Conservation (phyloP, 257 asterid genomes). For the Gardenia jasminoides region DNA sequence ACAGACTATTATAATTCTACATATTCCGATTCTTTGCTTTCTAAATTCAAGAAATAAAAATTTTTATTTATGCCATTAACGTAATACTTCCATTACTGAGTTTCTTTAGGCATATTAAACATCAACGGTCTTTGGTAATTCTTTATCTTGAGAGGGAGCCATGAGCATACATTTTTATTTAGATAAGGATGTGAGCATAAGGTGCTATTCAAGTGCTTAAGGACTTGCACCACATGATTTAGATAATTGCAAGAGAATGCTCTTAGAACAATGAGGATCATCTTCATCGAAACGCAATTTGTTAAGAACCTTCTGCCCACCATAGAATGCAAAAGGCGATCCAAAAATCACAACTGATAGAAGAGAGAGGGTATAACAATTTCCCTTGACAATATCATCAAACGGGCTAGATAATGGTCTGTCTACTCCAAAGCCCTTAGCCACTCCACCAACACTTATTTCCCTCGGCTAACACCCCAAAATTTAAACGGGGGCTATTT, state of each 20-base stretch:
- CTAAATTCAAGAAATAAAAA: too few relatives aligned
- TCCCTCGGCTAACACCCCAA: too few relatives aligned
- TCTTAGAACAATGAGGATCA: conserved; percentile 74
- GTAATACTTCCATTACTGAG: too few relatives aligned
- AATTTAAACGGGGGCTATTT: too few relatives aligned
- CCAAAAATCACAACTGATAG: conserved; percentile 89
- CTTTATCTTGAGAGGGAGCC: background rate
- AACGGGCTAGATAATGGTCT: conserved; percentile 59
- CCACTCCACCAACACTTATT: too few relatives aligned
- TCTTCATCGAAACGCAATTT: conserved; percentile 61
- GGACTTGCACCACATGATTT: conserved; percentile 59
- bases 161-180: conserved; percentile 53
- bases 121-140: background rate
- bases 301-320: conserved; percentile 64
- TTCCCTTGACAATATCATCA: conserved; percentile 67
- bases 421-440: too few relatives aligned
- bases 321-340: conserved; percentile 79
- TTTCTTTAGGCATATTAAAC: background rate
- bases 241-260: conserved; percentile 92
- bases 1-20: background rate
- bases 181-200: conserved; percentile 78
- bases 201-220: conserved; percentile 60
- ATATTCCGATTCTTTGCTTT: too few relatives aligned
- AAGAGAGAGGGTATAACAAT: conserved; percentile 50
- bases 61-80: too few relatives aligned